Base-by-base conservation (phyloP, 371 early-diverging fungal species). In the Chytridium lagenaria region DNA sequence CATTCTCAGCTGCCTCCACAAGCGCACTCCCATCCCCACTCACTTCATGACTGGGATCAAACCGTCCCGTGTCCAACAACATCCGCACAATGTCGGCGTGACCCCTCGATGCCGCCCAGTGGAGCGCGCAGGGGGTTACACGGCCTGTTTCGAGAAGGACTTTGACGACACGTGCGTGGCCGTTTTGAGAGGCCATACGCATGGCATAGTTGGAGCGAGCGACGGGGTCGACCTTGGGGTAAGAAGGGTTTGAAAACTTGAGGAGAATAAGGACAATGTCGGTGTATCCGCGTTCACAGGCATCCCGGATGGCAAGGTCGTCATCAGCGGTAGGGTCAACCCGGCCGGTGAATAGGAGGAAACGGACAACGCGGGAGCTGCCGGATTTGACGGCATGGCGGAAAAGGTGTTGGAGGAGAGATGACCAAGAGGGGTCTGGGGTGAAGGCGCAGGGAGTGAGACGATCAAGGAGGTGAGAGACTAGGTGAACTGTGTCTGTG, bases 121-220 rank as follows among this genome's bases (percentile, higher is more conserved):
- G 36, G 5, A 61, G 36, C 23, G 51, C 64, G 26, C 65, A 31
- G 23, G 74, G 74, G n/a, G 57, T 34, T 33, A 44, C 59, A 12
- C 74, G 23, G 7, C 59, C 34, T 23, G 61, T 50, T 3, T 19
- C 33, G 12, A 70, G 40, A 2, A 75, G 61, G 5, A 55, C 19
- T 1, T 39, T 33, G 16, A 75, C 75, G 37, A 75, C 71, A 10
- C 65, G 67, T 28, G 19, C 31, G 38, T 75, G 75, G 31, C 75
- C 75, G 33, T 59, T 49, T 23, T 65, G 31, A 52, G 59, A n/a
- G 2, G 71, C 71, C 19, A 67, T 40, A 16, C 57, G n/a, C 37
- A 70, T 31, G 37, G 12, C 30, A 34, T 68, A 63, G 65, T 74
- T 63, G 65, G 34, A 33, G 12, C 55, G 33, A 19, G 50, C 19